Conservation (phyloP, 345 rosid species). For the Erucastrum elatum region DNA sequence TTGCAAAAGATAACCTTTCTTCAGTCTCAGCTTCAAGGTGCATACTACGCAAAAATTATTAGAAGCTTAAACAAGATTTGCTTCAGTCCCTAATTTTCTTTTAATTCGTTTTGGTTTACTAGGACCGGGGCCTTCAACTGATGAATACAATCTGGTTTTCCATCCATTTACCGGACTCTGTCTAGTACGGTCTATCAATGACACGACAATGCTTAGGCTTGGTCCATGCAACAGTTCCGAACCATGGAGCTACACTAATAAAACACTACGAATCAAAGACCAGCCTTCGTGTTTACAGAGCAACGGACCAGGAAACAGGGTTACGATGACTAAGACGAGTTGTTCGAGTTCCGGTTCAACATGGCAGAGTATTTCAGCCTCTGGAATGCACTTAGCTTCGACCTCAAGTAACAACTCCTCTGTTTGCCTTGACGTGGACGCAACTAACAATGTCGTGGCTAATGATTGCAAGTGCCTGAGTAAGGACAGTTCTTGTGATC, state of each 20-base stretch:
- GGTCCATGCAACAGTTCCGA: constrained; percentile 78
- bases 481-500: constrained; percentile 56
- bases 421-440: constrained; percentile 77
- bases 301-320: constrained; percentile 39
- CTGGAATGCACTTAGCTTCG: constrained; percentile 76
- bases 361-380: constrained; percentile 76
- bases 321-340: constrained; percentile 43
- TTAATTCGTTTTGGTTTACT: constrained; percentile 32
- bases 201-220: constrained; percentile 43
- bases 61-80: not conserved
- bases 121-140: constrained; percentile 72
- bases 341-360: constrained; percentile 51
- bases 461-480: constrained; percentile 59
- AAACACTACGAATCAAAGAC: constrained; percentile 49
- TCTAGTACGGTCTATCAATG: constrained; percentile 46
- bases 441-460: constrained; percentile 43
- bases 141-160: constrained; percentile 61
- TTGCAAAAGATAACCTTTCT: constrained; percentile 57
- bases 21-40: constrained; percentile 69
- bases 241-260: constrained; percentile 65
- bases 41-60: not conserved
- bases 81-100: not conserved
- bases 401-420: constrained; percentile 43
- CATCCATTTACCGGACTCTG: constrained; percentile 86
- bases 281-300: constrained; percentile 70